These are phyloP conservation scores for Scutellaria minor DNA, from an alignment of 257 asterid species.

Conservation along the genomic window DNA sequence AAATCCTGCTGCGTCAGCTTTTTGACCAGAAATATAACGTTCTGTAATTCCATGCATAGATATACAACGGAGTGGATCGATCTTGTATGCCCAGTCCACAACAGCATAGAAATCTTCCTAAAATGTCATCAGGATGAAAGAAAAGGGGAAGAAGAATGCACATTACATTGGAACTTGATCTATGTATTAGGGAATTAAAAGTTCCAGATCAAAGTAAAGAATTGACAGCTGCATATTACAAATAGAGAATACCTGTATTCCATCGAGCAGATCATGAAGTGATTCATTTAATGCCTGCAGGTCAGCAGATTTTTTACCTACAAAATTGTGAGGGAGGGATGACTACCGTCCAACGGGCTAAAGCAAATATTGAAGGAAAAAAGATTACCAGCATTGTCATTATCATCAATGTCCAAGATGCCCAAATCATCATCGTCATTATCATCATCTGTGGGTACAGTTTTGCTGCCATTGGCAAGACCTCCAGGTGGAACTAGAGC, in stretches of 20 bases:
- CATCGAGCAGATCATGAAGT: conserved; percentile 92
- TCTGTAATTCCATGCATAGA: conserved; percentile 99
- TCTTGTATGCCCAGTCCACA: conserved; percentile 99
- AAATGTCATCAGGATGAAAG: conserved; percentile 32
- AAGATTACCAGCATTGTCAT: conserved; percentile 69
- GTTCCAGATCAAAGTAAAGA: conserved; percentile 16
- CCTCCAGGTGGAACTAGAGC: conserved; percentile 94
- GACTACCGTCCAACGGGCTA: conserved; percentile 25
- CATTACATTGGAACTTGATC: conserved; percentile 26
- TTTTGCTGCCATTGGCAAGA: conserved; percentile 63
- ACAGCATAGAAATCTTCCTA: conserved; percentile 99
- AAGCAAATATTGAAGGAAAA: conserved; percentile 31
- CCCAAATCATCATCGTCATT: conserved; percentile 92
- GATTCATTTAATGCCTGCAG: conserved; percentile 88
- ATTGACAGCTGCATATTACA: conserved; percentile 32
- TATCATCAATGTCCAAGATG: conserved; percentile 90
- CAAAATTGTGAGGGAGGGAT: conserved; percentile 35
- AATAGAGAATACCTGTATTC: conserved; percentile 75
- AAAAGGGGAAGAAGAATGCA: conserved; percentile 18
- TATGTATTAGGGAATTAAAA: conserved; percentile 29
- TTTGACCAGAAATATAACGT: conserved; percentile 94
- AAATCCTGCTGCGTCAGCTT: conserved; percentile 99
- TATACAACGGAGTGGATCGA: conserved; percentile 96
- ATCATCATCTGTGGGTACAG: conserved; percentile 55
- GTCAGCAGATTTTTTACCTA: conserved; percentile 74